phyloP scores from a whole-genome alignment of 2,329 filamentous ascomycete genomes.

The Fusarium sp. region DNA sequence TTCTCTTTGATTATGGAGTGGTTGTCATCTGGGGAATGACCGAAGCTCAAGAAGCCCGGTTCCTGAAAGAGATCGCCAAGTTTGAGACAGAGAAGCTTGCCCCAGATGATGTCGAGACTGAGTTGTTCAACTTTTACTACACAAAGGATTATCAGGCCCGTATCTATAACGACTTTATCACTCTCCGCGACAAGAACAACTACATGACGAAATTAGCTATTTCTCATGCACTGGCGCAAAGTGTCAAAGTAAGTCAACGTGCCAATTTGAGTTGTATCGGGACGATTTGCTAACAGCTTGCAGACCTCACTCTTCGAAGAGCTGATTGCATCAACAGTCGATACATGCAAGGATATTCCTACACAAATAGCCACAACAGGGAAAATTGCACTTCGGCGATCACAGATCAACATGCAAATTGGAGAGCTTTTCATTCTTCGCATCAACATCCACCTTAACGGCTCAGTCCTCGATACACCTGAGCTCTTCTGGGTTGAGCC shows the following conservation, averaged over 20 bases:
- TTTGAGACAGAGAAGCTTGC: constrained; percentile 93
- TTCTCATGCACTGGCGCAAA: constrained; percentile 93
- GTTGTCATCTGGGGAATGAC: constrained; percentile 99
- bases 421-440: constrained; percentile 97
- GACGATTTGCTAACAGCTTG: constrained; percentile 25
- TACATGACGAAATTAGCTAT: constrained; percentile 99
- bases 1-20: constrained; percentile 96
- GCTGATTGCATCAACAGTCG: constrained; percentile 91
- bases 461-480: constrained; percentile 93
- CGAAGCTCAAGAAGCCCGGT: constrained; percentile 85
- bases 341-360: constrained; percentile 91
- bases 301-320: constrained; percentile 96
- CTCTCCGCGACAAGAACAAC: constrained; percentile 89
- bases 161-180: constrained; percentile 99
- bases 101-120: constrained; percentile 89
- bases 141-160: constrained; percentile 96
- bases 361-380: constrained; percentile 92
- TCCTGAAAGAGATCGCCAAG: constrained; percentile 92
- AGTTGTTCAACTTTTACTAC: constrained; percentile 99
- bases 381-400: constrained; percentile 86
- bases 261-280: background rate
- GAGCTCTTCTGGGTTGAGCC: constrained; percentile 99
- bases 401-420: constrained; percentile 99
- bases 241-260: constrained; percentile 75
- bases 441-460: constrained; percentile 98